Evolutionary conservation across 352 stramenopile species (phyloP), one percentile per base, ranked within the genome.

Genomic region (Blastocystis hominis): DNA sequence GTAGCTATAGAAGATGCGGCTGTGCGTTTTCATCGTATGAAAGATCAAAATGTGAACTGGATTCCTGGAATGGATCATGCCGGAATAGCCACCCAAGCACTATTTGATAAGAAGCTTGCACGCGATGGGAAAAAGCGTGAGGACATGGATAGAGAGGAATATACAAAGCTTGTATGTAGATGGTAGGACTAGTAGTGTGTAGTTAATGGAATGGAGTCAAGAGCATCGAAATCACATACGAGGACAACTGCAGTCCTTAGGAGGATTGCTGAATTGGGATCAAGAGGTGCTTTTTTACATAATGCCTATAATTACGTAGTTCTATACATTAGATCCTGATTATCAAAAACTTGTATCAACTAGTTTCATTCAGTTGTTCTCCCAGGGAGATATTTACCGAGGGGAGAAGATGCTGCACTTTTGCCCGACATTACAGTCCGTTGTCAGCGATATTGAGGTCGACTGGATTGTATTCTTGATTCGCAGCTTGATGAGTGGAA

Each of bases 1-100:
- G 94, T 98, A 13, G 94, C 96, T 47, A 93, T 99, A 10, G 69
- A 80, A 44, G 96, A 99, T 91, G 93, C 97, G 42, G 91, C 99
- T 69, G 94, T 95, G 38, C 92, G 97, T 47, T 99, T 96, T 93
- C 94, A 98, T 92, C 94, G 96, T 40, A 99, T 99, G 97, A 92
- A 95, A 30, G 97, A 97, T 24, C 92, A 97, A 86, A 94, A 95
- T 42, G 97, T 96, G n/a, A 90, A 98, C 9, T 99, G 95, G 95
- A 92, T 98, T 30, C 97, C 97, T 0, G 96, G 95, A 88, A 95
- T 93, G 63, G 97, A 99, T 90, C 97, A 99, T 91, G 97, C 97
- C 0, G 97, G 97, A 46, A 99, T 99, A 84, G 96, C 97, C 0
- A 99, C 97, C 4, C 97, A 98, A 90, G 72, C 94, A 24, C 50